Evolutionary conservation across 2,329 filamentous ascomycete genomes (phyloP).

Genomic region (Penicillium glabrum): DNA sequence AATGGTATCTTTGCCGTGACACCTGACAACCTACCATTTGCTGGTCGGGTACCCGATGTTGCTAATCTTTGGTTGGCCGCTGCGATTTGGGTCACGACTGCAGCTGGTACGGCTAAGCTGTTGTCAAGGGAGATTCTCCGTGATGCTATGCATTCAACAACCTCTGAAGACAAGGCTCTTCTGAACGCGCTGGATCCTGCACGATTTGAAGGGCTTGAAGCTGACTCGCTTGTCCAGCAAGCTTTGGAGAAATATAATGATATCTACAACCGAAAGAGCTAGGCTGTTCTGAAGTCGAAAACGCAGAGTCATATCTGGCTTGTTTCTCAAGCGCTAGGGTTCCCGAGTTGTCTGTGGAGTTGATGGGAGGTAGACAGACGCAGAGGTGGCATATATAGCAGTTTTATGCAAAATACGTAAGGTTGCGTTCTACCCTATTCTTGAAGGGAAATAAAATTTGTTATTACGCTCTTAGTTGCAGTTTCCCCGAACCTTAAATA

Average conservation of each 20-base stretch:
- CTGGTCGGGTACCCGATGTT: not conserved
- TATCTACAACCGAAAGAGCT: not conserved
- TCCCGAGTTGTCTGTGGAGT: too few relatives aligned
- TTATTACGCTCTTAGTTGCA: too few relatives aligned
- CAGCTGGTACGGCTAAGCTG: not conserved
- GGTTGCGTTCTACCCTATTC: too few relatives aligned
- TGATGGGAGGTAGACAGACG: too few relatives aligned
- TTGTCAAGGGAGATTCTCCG: not conserved
- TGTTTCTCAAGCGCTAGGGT: too few relatives aligned
- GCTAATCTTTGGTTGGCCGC: not conserved
- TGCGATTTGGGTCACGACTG: not conserved
- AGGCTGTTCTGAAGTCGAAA: too few relatives aligned
- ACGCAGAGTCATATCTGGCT: too few relatives aligned
- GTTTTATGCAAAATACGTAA: not conserved
- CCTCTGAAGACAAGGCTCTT: not conserved
- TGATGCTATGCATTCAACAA: not conserved
- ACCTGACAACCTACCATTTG: not conserved
- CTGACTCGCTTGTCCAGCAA: not conserved
- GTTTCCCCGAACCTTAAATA: too few relatives aligned
- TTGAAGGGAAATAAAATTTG: too few relatives aligned
- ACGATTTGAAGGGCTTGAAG: not conserved
- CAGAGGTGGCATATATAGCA: too few relatives aligned
- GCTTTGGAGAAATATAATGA: not conserved
- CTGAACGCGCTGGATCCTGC: not conserved
- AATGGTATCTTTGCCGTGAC: not conserved